These are phyloP conservation scores for Aphanomyces astaci DNA, from an alignment of 352 stramenopile species.

Conservation along the genomic window DNA sequence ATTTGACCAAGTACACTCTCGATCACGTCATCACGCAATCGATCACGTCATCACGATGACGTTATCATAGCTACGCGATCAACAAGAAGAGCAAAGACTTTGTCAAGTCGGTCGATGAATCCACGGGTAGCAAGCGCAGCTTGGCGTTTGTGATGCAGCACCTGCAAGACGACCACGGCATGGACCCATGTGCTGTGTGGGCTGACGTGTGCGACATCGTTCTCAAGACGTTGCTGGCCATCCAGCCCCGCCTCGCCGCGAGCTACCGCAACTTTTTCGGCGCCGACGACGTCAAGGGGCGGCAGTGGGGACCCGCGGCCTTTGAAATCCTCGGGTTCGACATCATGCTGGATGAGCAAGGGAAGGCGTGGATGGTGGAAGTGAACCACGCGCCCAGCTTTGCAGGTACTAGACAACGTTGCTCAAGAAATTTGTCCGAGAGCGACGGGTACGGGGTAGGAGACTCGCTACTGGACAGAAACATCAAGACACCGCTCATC, in stretches of 20 bases:
- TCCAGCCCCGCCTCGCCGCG: slow-evolving; percentile 34
- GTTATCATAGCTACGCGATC: slow-evolving; percentile 41
- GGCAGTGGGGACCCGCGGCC: slow-evolving; percentile 32
- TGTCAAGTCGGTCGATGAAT: slow-evolving; percentile 25
- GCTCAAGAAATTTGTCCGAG: neutral
- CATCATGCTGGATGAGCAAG: slow-evolving; percentile 35
- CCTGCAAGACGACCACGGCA: slow-evolving; percentile 25
- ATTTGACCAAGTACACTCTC: slow-evolving; percentile 45
- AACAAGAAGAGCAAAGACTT: slow-evolving; percentile 41
- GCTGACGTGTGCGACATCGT: slow-evolving; percentile 36
- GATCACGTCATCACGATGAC: too few species aligned
- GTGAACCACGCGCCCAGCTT: slow-evolving; percentile 46
- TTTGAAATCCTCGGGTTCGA: slow-evolving; percentile 47
- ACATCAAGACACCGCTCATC: slow-evolving; percentile 67
- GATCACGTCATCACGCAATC: too few species aligned
- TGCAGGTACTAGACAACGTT: slow-evolving; percentile 23
- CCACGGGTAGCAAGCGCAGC: slow-evolving; percentile 35
- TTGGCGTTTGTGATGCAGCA: slow-evolving; percentile 31
- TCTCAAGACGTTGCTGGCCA: slow-evolving; percentile 38
- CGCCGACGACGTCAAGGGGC: slow-evolving; percentile 22
- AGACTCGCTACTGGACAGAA: slow-evolving; percentile 43
- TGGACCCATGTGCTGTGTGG: slow-evolving; percentile 31
- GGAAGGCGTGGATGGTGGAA: slow-evolving; percentile 40
- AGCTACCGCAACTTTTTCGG: slow-evolving; percentile 41
- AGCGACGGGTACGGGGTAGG: neutral